Conservation (phyloP, 495 filamentous ascomycete genomes). For the Chaetomium tenue region DNA sequence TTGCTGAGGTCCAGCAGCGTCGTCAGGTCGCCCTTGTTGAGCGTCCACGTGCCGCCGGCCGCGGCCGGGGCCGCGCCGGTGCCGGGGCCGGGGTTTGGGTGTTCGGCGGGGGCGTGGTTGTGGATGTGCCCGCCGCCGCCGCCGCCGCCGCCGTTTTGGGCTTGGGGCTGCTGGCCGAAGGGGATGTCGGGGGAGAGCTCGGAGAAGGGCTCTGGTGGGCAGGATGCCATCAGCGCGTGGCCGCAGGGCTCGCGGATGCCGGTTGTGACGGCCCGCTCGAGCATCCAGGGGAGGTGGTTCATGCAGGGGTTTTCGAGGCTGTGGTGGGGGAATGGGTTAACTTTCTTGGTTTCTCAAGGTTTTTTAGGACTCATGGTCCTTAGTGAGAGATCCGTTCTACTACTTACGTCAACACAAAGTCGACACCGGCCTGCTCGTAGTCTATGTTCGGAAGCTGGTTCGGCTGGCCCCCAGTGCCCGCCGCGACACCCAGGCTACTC, state of each 20-base stretch:
- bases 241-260: conserved; percentile 57
- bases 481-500: conserved; percentile 9
- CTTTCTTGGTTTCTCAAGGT: not conserved
- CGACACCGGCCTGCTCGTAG: conserved; percentile 85
- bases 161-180: conserved; percentile 41
- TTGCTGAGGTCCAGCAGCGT: conserved; percentile 82
- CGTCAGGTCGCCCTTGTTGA: conserved; percentile 69
- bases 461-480: conserved; percentile 19
- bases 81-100: too few relatives aligned
- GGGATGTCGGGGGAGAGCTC: conserved; percentile 49
- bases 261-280: conserved; percentile 57
- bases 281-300: conserved; percentile 81
- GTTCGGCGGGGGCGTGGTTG: not conserved
- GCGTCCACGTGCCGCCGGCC: conserved; percentile 59
- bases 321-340: conserved; percentile 11
- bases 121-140: too few relatives aligned
- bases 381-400: conserved; percentile 47
- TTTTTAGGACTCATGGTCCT: conserved; percentile 28
- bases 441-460: conserved; percentile 56
- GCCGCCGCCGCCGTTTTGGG: not conserved
- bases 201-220: conserved; percentile 63
- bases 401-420: conserved; percentile 85
- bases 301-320: conserved; percentile 95
- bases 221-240: conserved; percentile 87
- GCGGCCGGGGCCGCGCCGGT: not conserved